These are phyloP conservation scores for Trebouxia gelatinosa DNA, from an alignment of 163 green algal species.

Conservation along the genomic window DNA sequence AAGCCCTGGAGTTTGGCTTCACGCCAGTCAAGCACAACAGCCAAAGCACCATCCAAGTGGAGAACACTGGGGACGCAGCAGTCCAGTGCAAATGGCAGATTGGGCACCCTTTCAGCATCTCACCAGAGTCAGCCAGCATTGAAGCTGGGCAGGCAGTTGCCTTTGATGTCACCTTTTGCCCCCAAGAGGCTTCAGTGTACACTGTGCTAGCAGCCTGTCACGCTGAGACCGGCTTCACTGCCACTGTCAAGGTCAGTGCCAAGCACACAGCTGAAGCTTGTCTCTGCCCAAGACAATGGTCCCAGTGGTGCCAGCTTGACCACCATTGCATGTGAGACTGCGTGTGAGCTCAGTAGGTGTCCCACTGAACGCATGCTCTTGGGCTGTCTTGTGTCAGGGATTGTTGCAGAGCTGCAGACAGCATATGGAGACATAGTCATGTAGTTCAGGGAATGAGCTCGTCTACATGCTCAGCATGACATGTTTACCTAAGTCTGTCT, in stretches of 20 bases:
- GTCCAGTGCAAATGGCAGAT: slow-evolving; percentile 59
- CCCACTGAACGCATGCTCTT: no score
- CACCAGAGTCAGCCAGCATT: slow-evolving; percentile 45
- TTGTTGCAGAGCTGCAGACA: no score
- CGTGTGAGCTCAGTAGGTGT: no score
- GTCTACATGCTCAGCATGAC: no score
- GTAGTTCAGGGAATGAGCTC: no score
- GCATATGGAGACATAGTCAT: no score
- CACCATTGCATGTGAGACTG: no score
- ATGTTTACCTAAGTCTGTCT: no score
- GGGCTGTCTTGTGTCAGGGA: no score
- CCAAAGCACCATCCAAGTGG: slow-evolving; percentile 37
- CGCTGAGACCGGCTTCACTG: slow-evolving; percentile 15
- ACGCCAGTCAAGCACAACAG: slow-evolving; percentile 48
- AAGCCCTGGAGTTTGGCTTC: slow-evolving; percentile 60
- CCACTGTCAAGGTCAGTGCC: slow-evolving; percentile 11
- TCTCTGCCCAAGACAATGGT: no score
- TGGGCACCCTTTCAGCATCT: slow-evolving; percentile 57
- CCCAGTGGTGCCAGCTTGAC: no score
- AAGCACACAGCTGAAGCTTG: neutral
- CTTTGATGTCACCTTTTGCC: slow-evolving; percentile 55
- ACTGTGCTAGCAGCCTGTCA: slow-evolving; percentile 44
- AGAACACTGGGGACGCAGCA: slow-evolving; percentile 60
- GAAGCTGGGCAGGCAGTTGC: slow-evolving; percentile 39
- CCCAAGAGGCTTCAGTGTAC: slow-evolving; percentile 61